A percentile compares a stretch with the other conserved stretches of the same genome.
phyloP scores from a whole-genome alignment of 768 basidiomycete species.

The Leccinum variicolor region DNA sequence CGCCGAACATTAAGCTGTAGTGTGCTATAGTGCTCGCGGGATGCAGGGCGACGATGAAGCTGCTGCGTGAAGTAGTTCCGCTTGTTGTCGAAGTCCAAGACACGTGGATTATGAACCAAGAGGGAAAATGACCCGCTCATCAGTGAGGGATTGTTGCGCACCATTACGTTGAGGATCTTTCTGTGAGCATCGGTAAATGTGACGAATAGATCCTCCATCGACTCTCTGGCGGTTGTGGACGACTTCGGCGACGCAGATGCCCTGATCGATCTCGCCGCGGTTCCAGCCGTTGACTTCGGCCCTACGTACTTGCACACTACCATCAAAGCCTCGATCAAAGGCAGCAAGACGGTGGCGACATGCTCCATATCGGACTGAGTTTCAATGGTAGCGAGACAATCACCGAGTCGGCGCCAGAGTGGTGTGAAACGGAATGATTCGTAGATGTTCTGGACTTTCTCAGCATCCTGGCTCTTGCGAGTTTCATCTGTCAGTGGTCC shows the following conservation, averaged over 20 bases:
- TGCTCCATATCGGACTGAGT: constrained; percentile 78
- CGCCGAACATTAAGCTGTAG: constrained; percentile 88
- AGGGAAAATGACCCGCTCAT: constrained; percentile 99
- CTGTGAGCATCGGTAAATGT: constrained; percentile 91
- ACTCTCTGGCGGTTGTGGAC: constrained; percentile 64
- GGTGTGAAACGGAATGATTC: constrained; percentile 87
- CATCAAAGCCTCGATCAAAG: constrained; percentile 95
- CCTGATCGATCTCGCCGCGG: constrained; percentile 49
- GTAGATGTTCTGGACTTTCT: constrained; percentile 86
- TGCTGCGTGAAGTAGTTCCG: constrained; percentile 94
- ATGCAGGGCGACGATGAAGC: constrained; percentile 77
- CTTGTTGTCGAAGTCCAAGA: constrained; percentile 99
- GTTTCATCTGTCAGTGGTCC: constrained; percentile 36
- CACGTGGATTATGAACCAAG: constrained; percentile 91
- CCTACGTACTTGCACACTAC: constrained; percentile 96
- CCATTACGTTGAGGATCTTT: constrained; percentile 94
- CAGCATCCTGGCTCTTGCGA: constrained; percentile 52
- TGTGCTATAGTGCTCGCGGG: constrained; percentile 77
- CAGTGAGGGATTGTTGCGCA: constrained; percentile 94
- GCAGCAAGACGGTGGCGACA: constrained; percentile 88
- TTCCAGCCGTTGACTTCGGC: constrained; percentile 48
- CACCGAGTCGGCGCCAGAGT: constrained; percentile 87
- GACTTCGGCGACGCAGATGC: constrained; percentile 69
- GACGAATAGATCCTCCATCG: constrained; percentile 89
- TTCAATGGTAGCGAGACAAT: constrained; percentile 82